Evolutionary conservation across 2,329 filamentous ascomycete species (phyloP).

Genomic region (Apiospora arundinis): DNA sequence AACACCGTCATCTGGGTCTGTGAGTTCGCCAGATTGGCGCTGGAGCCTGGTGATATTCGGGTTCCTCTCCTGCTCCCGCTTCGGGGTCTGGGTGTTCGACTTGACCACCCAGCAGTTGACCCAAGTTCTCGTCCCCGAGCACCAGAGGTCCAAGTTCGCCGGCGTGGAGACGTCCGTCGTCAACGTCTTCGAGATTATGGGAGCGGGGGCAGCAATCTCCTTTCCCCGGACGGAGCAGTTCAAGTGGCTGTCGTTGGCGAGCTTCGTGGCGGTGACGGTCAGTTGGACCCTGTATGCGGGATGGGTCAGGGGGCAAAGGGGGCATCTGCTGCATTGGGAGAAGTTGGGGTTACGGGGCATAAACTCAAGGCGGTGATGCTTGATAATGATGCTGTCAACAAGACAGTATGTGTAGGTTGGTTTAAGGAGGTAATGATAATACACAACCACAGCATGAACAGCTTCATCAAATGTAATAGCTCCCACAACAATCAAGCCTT

Average conservation of each 20-base stretch:
- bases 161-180: conserved; percentile 48
- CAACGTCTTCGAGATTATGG: conserved; percentile 47
- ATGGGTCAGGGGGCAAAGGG: conserved; percentile 46
- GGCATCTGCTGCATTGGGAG: conserved; percentile 50
- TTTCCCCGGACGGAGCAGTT: conserved; percentile 46
- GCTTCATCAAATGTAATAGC: neutral
- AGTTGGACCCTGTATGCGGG: conserved; percentile 43
- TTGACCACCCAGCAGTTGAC: conserved; percentile 45
- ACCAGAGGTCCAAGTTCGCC: conserved; percentile 47
- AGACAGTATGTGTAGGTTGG: neutral
- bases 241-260: conserved; percentile 42
- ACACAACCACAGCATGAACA: neutral
- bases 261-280: conserved; percentile 39
- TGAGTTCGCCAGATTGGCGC: conserved; percentile 28
- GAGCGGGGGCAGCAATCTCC: conserved; percentile 44
- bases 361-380: conserved; percentile 9
- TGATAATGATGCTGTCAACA: no score
- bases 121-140: conserved; percentile 38
- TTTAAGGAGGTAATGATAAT: neutral
- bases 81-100: conserved; percentile 52
- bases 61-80: conserved; percentile 48
- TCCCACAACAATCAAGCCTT: no score
- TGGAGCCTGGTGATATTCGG: conserved; percentile 45
- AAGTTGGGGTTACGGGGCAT: conserved; percentile 30
- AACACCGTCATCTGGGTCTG: neutral